Evolutionary conservation across 2,329 filamentous ascomycete species (phyloP), one percentile per base, ranked within the genome.

Genomic region (Phialocephala subalpina): DNA sequence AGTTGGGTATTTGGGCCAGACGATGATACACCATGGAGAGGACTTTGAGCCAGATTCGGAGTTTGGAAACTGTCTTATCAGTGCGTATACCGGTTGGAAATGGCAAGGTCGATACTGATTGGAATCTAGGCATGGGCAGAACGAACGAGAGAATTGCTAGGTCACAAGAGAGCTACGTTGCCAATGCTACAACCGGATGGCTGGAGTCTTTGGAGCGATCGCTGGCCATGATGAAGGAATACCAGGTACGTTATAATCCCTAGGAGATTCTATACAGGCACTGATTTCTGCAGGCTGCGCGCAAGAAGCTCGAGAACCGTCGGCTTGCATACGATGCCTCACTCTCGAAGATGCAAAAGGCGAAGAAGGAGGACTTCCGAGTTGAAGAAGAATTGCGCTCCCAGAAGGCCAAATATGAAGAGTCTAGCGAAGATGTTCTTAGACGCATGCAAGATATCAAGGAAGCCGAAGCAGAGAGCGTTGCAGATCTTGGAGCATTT

Each of bases 391-490:
- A 98, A 79, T 86, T 97, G 62, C 91, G 95, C 63, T 87, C 89
- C 33, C 93, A 96, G 78, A 97, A 97, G 78, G 92, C 93, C 73
- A 98, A 98, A 80, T 98, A 97, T 76, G 96, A 98, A 77, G 96
- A 98, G 81, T 91, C 93, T 18, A 96, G 87, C 76, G 95, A 98
- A 76, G 95, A 98, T 74, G 94, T 98, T 62, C 86, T 90, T 73
- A 88, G 95, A 66, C 87, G 95, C 63, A 98, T 98, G 96, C 89
- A 97, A 79, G 95, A 98, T 76, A 97, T 98, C 81, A 95, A 96
- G 81, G 94, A 97, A 74, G 87, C 93, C 25, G 95, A 98, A 79
- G 85, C 84, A 52, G 95, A 98, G 69, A 93, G 90, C 74, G 87
- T 97, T 49, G 84, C 86, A 57, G 93, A 97, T 75, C 82, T 98